Conservation (phyloP, 2,329 filamentous ascomycete genomes). For the Aspergillus pseudotamarii region DNA sequence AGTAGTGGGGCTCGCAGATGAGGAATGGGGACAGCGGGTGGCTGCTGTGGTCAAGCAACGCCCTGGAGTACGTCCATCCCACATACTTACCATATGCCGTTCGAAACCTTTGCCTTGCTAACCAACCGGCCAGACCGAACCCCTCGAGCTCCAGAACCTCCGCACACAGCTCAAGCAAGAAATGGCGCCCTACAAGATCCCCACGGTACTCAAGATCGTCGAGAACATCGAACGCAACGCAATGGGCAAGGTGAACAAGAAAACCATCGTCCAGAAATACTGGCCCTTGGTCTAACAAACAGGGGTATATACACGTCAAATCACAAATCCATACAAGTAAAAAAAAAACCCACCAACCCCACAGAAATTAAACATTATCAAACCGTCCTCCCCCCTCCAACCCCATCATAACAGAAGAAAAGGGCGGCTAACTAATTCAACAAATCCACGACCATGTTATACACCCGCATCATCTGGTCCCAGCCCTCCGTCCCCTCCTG, state of each 20-base stretch:
- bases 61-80: slow-evolving; percentile 32
- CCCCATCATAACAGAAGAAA: neutral
- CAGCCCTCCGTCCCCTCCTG: slow-evolving; percentile 29
- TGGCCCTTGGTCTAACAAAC: slow-evolving; percentile 29
- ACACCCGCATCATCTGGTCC: slow-evolving; percentile 31
- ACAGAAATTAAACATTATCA: neutral
- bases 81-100: neutral
- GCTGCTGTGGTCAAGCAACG: slow-evolving; percentile 54
- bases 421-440: slow-evolving; percentile 5
- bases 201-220: slow-evolving; percentile 81
- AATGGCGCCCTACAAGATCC: slow-evolving; percentile 88
- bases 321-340: neutral
- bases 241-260: slow-evolving; percentile 78
- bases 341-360: neutral
- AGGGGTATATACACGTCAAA: neutral
- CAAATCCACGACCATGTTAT: slow-evolving; percentile 31
- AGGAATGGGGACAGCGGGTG: slow-evolving; percentile 59
- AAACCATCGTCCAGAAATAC: slow-evolving; percentile 42
- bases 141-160: slow-evolving; percentile 34
- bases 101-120: neutral
- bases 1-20: slow-evolving; percentile 56
- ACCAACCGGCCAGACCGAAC: slow-evolving; percentile 26
- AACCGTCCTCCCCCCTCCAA: neutral
- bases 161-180: slow-evolving; percentile 40
- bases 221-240: slow-evolving; percentile 61